Evolutionary conservation across 75 land plant species (phyloP).

Genomic region (Pinus taeda): DNA sequence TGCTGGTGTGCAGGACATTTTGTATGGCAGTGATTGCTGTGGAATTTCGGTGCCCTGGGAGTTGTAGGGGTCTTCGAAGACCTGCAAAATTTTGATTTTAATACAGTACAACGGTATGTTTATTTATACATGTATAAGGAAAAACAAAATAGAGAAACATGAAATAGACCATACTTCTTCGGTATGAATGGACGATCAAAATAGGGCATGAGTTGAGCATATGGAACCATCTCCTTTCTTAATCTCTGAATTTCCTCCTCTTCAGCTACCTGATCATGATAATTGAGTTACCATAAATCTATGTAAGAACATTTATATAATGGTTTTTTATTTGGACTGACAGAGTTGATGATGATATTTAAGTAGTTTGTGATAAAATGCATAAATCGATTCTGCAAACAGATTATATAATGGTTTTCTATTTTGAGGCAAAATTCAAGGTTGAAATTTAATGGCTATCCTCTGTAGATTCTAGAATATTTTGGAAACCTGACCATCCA

Average conservation of each 20-base stretch:
- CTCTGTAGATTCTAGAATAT: neutral
- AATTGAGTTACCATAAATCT: too few species aligned
- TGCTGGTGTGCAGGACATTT: too few species aligned
- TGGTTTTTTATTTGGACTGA: too few species aligned
- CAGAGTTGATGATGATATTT: too few species aligned
- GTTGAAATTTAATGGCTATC: neutral
- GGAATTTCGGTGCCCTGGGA: constrained; percentile 54
- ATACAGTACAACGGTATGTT: neutral
- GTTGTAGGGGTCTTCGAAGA: constrained; percentile 46
- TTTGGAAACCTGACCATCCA: neutral
- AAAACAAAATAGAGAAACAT: neutral
- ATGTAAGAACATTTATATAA: too few species aligned
- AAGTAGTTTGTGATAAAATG: too few species aligned
- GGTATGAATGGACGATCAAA: constrained; percentile 88
- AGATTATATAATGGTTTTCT: too few species aligned
- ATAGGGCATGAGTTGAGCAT: constrained; percentile 86
- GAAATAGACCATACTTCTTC: constrained; percentile 41
- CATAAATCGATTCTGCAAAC: neutral
- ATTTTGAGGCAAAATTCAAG: neutral
- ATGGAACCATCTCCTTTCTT: constrained; percentile 89
- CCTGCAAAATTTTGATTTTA: constrained; percentile 18
- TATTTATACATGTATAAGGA: too few species aligned
- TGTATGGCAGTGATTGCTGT: neutral
- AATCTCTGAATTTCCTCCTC: constrained; percentile 74
- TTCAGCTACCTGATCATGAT: constrained; percentile 51